phyloP scores from a whole-genome alignment of 257 asterid genomes.

The Nicotiana undulata region DNA sequence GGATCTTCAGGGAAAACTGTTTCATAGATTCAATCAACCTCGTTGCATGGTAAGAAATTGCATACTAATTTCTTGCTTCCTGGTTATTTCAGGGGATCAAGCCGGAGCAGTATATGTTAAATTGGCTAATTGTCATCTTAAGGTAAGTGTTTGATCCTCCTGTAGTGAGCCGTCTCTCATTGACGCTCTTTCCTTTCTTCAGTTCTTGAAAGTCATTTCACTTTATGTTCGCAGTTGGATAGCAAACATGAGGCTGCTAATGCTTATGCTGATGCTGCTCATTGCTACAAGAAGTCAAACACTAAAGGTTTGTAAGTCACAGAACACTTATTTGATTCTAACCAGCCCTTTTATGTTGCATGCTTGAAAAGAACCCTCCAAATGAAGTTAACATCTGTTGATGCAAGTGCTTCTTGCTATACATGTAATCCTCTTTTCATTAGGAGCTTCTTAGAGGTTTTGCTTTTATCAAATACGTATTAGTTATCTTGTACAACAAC shows the following conservation, averaged over 20 bases:
- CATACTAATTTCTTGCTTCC: not conserved
- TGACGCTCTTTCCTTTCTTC: not conserved
- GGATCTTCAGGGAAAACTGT: not conserved
- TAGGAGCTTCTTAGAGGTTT: not conserved
- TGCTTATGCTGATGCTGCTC: constrained; percentile 88
- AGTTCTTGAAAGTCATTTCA: constrained; percentile 4
- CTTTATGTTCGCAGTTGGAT: constrained; percentile 49
- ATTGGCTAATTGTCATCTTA: constrained; percentile 71
- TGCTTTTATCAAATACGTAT: not conserved
- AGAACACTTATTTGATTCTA: not conserved
- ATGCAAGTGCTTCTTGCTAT: not conserved
- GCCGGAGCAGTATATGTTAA: constrained; percentile 84
- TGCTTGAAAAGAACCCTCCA: not conserved
- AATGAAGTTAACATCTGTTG: not conserved
- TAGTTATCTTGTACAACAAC: not conserved
- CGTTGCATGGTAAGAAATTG: not conserved
- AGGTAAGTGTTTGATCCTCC: constrained; percentile 31
- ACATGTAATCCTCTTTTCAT: not conserved
- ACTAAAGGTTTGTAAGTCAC: constrained; percentile 36
- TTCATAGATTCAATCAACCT: not conserved
- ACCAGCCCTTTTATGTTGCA: not conserved
- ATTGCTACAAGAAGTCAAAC: constrained; percentile 74
- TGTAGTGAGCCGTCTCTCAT: constrained; percentile 3
- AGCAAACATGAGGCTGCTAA: constrained; percentile 96
- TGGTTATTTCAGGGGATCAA: constrained; percentile 66